phyloP scores from a whole-genome alignment of 192 early-diverging fungal genomes.

The Ambispora gerdemannii region DNA sequence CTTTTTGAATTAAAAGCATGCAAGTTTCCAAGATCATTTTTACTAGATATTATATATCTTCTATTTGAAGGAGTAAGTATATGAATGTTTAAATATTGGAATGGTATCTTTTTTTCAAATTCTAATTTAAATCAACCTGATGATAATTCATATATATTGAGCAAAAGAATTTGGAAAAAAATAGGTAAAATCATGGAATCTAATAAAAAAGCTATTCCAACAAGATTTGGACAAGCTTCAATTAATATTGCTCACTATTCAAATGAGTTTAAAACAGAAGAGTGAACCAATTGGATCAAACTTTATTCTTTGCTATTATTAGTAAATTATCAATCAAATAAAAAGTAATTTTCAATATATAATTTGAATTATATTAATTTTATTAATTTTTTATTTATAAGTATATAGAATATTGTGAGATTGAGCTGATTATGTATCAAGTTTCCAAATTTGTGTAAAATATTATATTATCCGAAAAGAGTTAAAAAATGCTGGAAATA shows the following conservation, averaged over 20 bases:
- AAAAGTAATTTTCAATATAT: no score
- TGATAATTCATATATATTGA: neutral
- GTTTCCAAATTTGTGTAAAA: no score
- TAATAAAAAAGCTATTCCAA: neutral
- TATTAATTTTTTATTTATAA: no score
- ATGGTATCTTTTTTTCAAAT: neutral
- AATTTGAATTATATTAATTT: no score
- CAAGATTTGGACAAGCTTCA: neutral
- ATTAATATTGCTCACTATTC: neutral
- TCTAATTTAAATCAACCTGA: neutral
- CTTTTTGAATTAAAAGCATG: neutral
- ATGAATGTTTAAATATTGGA: slow-evolving; percentile 1
- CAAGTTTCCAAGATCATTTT: slow-evolving; percentile 2
- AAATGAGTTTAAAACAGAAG: neutral
- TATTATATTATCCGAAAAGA: no score
- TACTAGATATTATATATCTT: neutral
- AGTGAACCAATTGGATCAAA: neutral
- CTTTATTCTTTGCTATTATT: neutral
- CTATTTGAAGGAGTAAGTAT: neutral
- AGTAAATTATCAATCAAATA: no score
- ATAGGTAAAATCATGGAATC: neutral
- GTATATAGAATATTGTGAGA: no score
- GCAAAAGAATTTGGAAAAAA: neutral
- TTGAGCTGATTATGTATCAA: no score
- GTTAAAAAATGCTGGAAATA: no score